These are phyloP conservation scores for Dioszegia crocea DNA, from an alignment of 768 basidiomycete species.

Conservation along the genomic window DNA sequence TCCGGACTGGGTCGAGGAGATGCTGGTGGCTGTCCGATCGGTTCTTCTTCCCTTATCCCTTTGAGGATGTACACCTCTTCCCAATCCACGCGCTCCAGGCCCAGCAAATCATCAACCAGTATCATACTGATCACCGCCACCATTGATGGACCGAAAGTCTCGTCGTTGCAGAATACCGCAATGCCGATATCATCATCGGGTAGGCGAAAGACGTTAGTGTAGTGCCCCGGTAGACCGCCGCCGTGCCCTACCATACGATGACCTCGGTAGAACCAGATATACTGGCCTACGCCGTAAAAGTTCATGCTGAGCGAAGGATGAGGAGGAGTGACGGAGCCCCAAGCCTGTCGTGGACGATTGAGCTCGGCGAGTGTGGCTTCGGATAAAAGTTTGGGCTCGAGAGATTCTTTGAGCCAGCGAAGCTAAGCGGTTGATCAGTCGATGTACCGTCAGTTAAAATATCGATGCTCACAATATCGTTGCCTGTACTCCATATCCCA, in stretches of 20 bases:
- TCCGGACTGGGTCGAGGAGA: background rate
- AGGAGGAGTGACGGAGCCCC: background rate
- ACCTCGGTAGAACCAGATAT: conserved; percentile 30
- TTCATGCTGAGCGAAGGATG: conserved; percentile 10
- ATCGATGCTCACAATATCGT: conserved; percentile 34
- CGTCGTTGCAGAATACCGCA: conserved; percentile 35
- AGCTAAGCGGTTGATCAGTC: conserved; percentile 10
- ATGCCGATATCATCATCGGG: conserved; percentile 32
- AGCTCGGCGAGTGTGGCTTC: background rate
- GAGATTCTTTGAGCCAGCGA: conserved; percentile 35
- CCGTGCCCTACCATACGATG: conserved; percentile 23
- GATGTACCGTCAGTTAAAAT: background rate
- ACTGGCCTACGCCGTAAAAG: conserved; percentile 39
- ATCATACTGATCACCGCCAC: background rate
- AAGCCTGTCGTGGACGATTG: background rate
- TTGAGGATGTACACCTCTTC: conserved; percentile 8
- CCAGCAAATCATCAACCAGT: conserved; percentile 23
- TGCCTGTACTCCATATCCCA: conserved; percentile 26
- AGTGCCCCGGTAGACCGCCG: conserved; percentile 36
- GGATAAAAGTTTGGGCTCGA: conserved; percentile 22
- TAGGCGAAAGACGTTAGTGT: conserved; percentile 22
- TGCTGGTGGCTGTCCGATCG: background rate
- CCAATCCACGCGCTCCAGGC: conserved; percentile 21
- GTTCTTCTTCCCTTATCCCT: background rate
- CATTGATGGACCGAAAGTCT: conserved; percentile 1